phyloP scores from a whole-genome alignment of 352 stramenopile species.

The Globisporangium sylvaticum region DNA sequence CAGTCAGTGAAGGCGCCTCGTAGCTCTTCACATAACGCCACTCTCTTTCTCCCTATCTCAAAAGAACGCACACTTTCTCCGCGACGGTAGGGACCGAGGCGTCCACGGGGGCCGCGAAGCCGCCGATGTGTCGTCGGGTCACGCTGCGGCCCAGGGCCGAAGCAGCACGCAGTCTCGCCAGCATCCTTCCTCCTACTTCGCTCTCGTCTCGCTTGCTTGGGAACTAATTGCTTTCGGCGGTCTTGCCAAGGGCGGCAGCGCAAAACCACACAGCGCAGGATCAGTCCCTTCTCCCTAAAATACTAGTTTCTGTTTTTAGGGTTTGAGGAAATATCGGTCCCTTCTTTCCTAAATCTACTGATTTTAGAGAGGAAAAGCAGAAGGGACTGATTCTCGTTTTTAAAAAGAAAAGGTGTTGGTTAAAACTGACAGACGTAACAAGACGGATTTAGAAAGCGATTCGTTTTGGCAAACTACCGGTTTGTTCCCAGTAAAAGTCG shows the following conservation, averaged over 20 bases:
- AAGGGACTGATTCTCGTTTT: too few species aligned
- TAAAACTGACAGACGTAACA: too few species aligned
- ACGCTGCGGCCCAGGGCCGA: constrained; percentile 17
- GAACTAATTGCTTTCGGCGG: constrained; percentile 1
- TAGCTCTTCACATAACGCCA: not conserved
- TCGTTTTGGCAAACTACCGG: too few species aligned
- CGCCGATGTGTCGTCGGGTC: constrained; percentile 50
- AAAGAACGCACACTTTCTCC: constrained; percentile 52
- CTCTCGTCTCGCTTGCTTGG: not conserved
- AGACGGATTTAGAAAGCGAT: too few species aligned
- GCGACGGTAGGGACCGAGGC: constrained; percentile 38
- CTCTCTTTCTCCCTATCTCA: not conserved
- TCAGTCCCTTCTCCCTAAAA: too few species aligned
- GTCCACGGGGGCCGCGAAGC: constrained; percentile 30
- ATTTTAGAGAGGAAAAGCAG: too few species aligned
- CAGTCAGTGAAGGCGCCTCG: not conserved
- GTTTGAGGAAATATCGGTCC: too few species aligned
- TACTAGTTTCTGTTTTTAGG: too few species aligned
- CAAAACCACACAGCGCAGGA: not conserved
- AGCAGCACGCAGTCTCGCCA: constrained; percentile 33
- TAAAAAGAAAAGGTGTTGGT: too few species aligned
- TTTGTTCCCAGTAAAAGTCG: too few species aligned
- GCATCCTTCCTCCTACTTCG: constrained; percentile 23
- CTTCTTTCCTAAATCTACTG: too few species aligned
- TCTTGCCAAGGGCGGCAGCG: not conserved